Base-by-base conservation (phyloP, 768 basidiomycete species). In the Kwoniella bestiolae region DNA sequence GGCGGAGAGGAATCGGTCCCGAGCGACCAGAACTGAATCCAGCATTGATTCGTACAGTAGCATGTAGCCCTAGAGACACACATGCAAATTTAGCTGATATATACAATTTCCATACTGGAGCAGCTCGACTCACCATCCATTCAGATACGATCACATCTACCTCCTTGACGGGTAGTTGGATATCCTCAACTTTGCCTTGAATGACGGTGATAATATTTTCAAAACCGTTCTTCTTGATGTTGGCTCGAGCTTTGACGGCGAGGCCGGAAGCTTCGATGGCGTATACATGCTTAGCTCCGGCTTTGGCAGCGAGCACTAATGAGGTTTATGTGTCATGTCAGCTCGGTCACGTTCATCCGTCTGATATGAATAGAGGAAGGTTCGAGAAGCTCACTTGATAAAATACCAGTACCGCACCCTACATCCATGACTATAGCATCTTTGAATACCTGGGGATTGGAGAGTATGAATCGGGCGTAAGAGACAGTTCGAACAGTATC, bases 141-240 rank as follows among this genome's bases (percentile, higher is more conserved):
- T 99, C 95, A 3, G 92, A 94, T 56, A 98, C 84, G 80, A 99
- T 94, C 65, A 99, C 86, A 79, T 99, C 95, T 25, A 98, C 95
- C 57, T 91, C 84, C 9, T 86, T 83, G 53, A 89, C 82, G 1
- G 91, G 92, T 1, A 97, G 83, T 18, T 73, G 52, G 63, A 98
- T 89, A 23, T 94, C 88, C 81, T 99, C 95, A 26, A 97, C 86
- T 80, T 95, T 96, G 28, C 92, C 92, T 55, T 85, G 88, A 60
- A 97, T 87, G 46, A 98, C 93, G 4, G 84, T 91, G 75, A 97
- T 91, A 28, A 90, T 81, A 69, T 88, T 83, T 45, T 87, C 87
- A 25, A 90, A 84, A 0, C 81, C 83, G 74, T 96, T 97, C 3
- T 84, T 86, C 72, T 86, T 87, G 69, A 94, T 86, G 53, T 93